Conservation (phyloP, 257 asterid genomes). For the Forsythia suspensa region DNA sequence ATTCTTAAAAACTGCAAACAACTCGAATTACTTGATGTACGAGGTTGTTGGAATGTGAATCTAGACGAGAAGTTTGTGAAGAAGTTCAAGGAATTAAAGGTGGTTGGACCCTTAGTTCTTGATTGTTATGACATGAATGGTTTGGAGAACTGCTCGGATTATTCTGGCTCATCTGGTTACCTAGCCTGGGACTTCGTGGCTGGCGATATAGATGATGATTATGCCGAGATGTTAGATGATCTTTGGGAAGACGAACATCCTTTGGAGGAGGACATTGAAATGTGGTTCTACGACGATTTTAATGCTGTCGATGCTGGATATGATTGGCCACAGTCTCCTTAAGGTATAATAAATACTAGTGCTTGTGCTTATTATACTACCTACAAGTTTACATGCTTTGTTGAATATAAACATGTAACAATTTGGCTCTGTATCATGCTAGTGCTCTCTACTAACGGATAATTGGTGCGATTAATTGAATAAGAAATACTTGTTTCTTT, state of each 20-base stretch:
- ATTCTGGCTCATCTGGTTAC: conserved; percentile 56
- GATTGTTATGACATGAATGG: conserved; percentile 52
- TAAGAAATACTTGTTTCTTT: conserved; percentile 9
- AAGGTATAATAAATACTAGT: conserved; percentile 16
- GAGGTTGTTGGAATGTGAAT: conserved; percentile 83
- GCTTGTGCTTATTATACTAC: too few species aligned
- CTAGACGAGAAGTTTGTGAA: conserved; percentile 56
- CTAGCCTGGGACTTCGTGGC: conserved; percentile 68
- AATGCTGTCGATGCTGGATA: conserved; percentile 56
- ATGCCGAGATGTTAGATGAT: conserved; percentile 42
- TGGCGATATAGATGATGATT: conserved; percentile 45
- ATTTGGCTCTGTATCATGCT: conserved; percentile 29
- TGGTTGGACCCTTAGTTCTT: conserved; percentile 59
- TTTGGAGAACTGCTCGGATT: conserved; percentile 66
- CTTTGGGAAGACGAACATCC: conserved; percentile 52
- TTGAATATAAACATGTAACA: conserved; percentile 24
- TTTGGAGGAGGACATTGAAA: conserved; percentile 50
- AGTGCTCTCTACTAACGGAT: conserved; percentile 5
- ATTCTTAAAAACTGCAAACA: conserved; percentile 50
- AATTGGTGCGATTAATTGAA: conserved; percentile 16
- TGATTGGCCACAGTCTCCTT: conserved; percentile 85
- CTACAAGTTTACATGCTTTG: too few species aligned
- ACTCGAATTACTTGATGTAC: conserved; percentile 65
- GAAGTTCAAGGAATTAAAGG: conserved; percentile 43
- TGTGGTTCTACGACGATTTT: conserved; percentile 72